Conservation (phyloP, 805 yeast species). For the Saturnispora besseyi region DNA sequence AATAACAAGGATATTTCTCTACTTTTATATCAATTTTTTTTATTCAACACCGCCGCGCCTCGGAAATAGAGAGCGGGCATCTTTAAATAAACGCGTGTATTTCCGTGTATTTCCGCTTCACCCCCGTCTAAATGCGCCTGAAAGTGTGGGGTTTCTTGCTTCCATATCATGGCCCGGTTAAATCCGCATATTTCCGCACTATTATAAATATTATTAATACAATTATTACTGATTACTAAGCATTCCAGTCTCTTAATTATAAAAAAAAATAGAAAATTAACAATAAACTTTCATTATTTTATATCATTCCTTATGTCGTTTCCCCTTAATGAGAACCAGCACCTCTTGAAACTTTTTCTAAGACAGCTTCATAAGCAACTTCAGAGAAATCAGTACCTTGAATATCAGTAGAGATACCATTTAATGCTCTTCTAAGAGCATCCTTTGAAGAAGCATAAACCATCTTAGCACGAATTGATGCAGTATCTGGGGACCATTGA, state of each 20-base stretch:
- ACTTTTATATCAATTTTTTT: too few species aligned
- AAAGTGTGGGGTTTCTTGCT: neutral
- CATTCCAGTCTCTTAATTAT: too few species aligned
- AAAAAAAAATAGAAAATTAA: too few species aligned
- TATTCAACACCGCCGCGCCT: too few species aligned
- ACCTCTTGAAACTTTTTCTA: constrained; percentile 82
- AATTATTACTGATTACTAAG: too few species aligned
- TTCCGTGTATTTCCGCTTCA: neutral
- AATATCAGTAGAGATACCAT: constrained; percentile 87
- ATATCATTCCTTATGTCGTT: neutral
- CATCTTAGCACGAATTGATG: constrained; percentile 94
- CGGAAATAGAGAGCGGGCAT: neutral
- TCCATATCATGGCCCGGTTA: neutral
- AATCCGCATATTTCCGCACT: neutral
- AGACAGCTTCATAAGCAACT: constrained; percentile 88
- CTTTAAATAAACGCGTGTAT: neutral
- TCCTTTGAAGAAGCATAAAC: constrained; percentile 97
- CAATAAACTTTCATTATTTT: neutral
- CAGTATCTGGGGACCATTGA: constrained; percentile 98
- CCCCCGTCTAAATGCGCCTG: neutral
- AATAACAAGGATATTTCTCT: too few species aligned
- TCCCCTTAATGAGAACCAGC: constrained; percentile 47
- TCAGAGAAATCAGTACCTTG: constrained; percentile 98
- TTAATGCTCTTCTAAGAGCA: constrained; percentile 93
- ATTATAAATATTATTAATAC: too few species aligned